Percentiles rank a stretch among this genome's conserved stretches.
Evolutionary conservation across 805 yeast genomes (phyloP).

Genomic region (Schizosaccharomyces cryophilus): DNA sequence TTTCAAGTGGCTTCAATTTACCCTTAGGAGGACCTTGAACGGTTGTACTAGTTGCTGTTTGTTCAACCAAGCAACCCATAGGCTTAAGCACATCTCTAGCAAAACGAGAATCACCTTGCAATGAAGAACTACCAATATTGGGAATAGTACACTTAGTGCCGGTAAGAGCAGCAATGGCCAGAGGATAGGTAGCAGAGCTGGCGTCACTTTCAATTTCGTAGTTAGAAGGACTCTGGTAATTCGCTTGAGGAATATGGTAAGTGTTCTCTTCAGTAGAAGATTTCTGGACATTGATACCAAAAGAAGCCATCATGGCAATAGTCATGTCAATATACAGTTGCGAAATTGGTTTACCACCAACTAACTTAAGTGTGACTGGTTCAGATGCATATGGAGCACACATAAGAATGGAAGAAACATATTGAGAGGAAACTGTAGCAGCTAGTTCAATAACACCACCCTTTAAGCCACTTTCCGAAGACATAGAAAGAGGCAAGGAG

Average conservation of each 20-base stretch:
- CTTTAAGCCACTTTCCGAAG: slow-evolving; percentile 42
- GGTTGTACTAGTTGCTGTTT: slow-evolving; percentile 66
- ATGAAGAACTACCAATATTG: slow-evolving; percentile 69
- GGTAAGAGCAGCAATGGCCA: slow-evolving; percentile 90
- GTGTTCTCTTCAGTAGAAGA: slow-evolving; percentile 56
- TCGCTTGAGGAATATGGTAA: slow-evolving; percentile 70
- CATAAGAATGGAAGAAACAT: slow-evolving; percentile 86
- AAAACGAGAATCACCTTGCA: slow-evolving; percentile 93
- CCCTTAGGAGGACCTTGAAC: slow-evolving; percentile 73
- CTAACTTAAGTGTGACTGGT: slow-evolving; percentile 68
- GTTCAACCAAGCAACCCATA: slow-evolving; percentile 82
- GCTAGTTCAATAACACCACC: slow-evolving; percentile 88
- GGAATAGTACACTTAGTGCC: slow-evolving; percentile 85
- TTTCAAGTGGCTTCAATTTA: slow-evolving; percentile 37
- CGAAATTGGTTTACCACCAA: slow-evolving; percentile 93
- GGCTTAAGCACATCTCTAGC: slow-evolving; percentile 80
- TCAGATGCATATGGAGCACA: slow-evolving; percentile 86
- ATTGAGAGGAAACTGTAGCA: slow-evolving; percentile 92
- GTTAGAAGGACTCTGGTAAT: slow-evolving; percentile 54
- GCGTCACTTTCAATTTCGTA: slow-evolving; percentile 92
- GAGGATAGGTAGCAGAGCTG: slow-evolving; percentile 89
- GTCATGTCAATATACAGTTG: slow-evolving; percentile 95
- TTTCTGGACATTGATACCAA: slow-evolving; percentile 55
- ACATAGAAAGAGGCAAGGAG: slow-evolving; percentile 58
- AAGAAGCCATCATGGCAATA: slow-evolving; percentile 73